phyloP scores from a whole-genome alignment of 2,329 filamentous ascomycete genomes.

The Scortechinia acanthostroma region DNA sequence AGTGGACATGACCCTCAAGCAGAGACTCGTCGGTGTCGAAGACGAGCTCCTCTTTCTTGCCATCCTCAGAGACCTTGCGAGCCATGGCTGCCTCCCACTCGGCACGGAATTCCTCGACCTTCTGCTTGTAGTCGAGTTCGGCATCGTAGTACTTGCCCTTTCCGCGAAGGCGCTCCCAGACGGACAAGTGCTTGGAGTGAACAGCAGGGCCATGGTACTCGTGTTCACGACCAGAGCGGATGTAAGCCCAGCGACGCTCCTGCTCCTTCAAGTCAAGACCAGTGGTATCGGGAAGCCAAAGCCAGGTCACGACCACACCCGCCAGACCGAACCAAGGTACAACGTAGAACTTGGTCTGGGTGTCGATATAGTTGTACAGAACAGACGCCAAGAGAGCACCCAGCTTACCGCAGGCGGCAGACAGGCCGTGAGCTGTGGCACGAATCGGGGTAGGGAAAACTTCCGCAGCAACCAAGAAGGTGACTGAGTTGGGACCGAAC shows the following conservation, averaged over 20 bases:
- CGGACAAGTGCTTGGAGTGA: slow-evolving; percentile 77
- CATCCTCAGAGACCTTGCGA: slow-evolving; percentile 37
- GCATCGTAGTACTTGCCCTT: slow-evolving; percentile 78
- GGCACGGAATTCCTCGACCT: slow-evolving; percentile 67
- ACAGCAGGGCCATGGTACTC: slow-evolving; percentile 93
- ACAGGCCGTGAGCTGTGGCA: slow-evolving; percentile 88
- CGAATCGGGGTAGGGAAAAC: slow-evolving; percentile 93
- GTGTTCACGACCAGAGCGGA: slow-evolving; percentile 67
- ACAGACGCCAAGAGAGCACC: slow-evolving; percentile 82
- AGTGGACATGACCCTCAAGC: not conserved
- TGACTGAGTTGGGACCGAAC: slow-evolving; percentile 92
- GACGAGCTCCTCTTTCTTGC: slow-evolving; percentile 23
- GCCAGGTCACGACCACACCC: slow-evolving; percentile 73
- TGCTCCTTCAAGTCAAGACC: slow-evolving; percentile 95
- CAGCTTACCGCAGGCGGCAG: slow-evolving; percentile 82
- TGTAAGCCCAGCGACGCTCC: slow-evolving; percentile 85
- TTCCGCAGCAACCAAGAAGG: slow-evolving; percentile 91
- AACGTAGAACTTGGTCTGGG: slow-evolving; percentile 78
- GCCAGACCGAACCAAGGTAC: slow-evolving; percentile 92
- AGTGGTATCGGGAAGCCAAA: slow-evolving; percentile 94
- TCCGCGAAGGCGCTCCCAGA: slow-evolving; percentile 78
- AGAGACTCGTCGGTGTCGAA: not conserved
- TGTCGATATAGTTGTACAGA: slow-evolving; percentile 89
- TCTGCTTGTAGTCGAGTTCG: slow-evolving; percentile 73
- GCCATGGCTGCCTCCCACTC: slow-evolving; percentile 43